A percentile compares a stretch with the other conserved stretches of the same genome.
These are phyloP conservation scores for Acanthamoeba lenticulata DNA, from an alignment of 208 protist genomes.

Conservation along the genomic window DNA sequence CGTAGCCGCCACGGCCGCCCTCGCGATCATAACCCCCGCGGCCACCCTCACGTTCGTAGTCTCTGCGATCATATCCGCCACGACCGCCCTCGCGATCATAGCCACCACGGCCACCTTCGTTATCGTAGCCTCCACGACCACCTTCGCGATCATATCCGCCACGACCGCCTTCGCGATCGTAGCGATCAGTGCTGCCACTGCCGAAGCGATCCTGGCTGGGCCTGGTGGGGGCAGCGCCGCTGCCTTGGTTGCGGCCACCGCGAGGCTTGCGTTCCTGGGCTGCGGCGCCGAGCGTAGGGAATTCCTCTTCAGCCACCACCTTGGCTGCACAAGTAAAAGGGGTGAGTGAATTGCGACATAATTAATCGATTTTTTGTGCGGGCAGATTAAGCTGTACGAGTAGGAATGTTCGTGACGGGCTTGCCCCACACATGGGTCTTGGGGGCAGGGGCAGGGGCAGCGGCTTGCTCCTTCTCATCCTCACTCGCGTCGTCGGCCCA, in stretches of 20 bases:
- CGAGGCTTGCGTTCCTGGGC: not conserved
- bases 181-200: not conserved
- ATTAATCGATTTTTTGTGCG: not conserved
- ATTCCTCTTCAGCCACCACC: not conserved
- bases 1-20: not conserved
- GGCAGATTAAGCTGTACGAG: not conserved
- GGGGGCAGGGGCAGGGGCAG: not conserved
- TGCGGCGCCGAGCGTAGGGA: not conserved
- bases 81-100: not conserved
- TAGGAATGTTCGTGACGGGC: not conserved
- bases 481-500: not conserved
- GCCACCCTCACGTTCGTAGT: not conserved
- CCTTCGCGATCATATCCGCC: not conserved
- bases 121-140: not conserved
- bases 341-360: not conserved
- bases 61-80: not conserved
- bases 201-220: not conserved
- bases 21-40: not conserved
- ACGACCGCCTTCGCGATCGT: not conserved
- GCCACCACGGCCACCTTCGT: not conserved
- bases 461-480: not conserved
- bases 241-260: not conserved
- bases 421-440: slow-evolving; percentile 39
- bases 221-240: not conserved
- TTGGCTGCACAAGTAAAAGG: not conserved